Evolutionary conservation across 225 moss, liverwort and hornwort genomes (phyloP).

Genomic region (Pleurozium schreberi): DNA sequence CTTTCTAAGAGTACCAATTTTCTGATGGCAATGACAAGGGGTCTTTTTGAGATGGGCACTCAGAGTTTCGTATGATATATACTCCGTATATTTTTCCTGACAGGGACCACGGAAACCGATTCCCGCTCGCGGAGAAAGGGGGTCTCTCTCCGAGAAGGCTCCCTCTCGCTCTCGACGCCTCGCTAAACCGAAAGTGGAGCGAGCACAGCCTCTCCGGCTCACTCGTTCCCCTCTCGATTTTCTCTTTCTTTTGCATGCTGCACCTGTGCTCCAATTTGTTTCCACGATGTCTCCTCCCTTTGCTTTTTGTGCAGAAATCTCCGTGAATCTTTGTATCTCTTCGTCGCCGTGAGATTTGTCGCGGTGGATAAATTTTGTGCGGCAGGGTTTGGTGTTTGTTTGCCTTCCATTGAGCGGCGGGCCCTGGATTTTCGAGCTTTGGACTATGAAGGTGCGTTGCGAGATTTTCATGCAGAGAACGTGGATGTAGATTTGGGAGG

Average conservation of each 20-base stretch:
- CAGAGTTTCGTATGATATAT: neutral
- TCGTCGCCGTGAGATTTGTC: neutral
- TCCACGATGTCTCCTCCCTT: neutral
- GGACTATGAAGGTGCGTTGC: neutral
- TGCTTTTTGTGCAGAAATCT: neutral
- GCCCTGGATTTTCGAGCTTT: neutral
- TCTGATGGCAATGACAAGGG: too few relatives aligned
- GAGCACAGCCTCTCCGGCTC: neutral
- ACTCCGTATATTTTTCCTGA: neutral
- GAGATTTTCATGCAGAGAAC: neutral
- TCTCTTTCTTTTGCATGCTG: neutral
- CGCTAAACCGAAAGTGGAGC: neutral
- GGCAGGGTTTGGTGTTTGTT: conserved; percentile 3
- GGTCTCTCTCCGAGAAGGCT: neutral
- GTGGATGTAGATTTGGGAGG: neutral
- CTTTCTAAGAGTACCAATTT: neutral
- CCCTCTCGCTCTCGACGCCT: neutral
- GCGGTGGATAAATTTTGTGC: neutral
- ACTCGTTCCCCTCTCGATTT: neutral
- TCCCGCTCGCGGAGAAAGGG: neutral
- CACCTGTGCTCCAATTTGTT: neutral
- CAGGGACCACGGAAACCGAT: neutral
- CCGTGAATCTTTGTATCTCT: neutral
- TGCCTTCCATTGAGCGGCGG: neutral
- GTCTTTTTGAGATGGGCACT: too few relatives aligned